Conservation (phyloP, 2,329 filamentous ascomycete genomes). For the Alternaria consortialis region DNA sequence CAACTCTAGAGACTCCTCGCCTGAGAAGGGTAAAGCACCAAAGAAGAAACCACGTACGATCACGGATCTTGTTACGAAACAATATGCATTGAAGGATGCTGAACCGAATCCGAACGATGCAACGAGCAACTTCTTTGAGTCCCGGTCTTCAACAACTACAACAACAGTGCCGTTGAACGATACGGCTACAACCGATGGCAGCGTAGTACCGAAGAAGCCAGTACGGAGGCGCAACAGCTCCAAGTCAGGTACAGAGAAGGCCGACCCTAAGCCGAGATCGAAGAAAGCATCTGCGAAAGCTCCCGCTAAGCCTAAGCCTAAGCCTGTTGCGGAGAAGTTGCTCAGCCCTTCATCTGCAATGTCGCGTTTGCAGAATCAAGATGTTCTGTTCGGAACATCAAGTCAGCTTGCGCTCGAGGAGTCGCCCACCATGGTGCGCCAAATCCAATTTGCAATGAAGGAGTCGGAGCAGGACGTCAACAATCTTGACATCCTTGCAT, state of each 20-base stretch:
- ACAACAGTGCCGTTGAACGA: conserved; percentile 42
- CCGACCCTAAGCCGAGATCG: conserved; percentile 26
- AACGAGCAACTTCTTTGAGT: conserved; percentile 38
- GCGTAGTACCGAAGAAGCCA: conserved; percentile 26
- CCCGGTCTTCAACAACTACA: conserved; percentile 27
- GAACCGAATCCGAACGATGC: conserved; percentile 9
- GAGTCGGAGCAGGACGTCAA: conserved; percentile 44
- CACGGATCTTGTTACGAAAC: conserved; percentile 50
- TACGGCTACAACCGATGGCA: conserved; percentile 6
- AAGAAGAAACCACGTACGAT: conserved; percentile 53
- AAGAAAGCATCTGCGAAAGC: conserved; percentile 39
- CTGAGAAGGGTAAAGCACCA: conserved; percentile 45
- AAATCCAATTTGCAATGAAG: conserved; percentile 47
- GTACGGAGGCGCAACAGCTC: conserved; percentile 33
- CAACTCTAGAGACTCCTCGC: conserved; percentile 33
- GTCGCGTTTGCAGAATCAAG: conserved; percentile 40
- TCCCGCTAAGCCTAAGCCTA: conserved; percentile 39
- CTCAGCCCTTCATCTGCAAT: conserved; percentile 48
- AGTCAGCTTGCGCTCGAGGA: conserved; percentile 52
- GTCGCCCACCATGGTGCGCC: conserved; percentile 47
- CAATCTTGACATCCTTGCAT: neutral
- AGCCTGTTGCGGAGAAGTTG: conserved; percentile 45
- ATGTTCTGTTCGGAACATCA: conserved; percentile 53
- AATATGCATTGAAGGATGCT: conserved; percentile 36
- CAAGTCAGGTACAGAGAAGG: conserved; percentile 27